These are phyloP conservation scores for Gastrodia elata DNA, from an alignment of 106 monocot genomes.

Conservation along the genomic window DNA sequence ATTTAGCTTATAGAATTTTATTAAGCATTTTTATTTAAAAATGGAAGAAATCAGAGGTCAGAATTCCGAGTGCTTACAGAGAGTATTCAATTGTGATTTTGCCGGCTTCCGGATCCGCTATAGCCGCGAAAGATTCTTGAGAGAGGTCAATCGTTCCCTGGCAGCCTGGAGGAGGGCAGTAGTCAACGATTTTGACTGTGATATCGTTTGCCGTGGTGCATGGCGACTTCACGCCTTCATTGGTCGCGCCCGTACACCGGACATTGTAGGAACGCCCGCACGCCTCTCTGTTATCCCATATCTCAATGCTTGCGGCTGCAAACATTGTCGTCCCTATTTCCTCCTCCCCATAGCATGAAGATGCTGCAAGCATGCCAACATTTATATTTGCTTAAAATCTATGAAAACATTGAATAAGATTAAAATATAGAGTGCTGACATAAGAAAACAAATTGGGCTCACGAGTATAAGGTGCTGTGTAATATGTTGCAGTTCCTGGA, in stretches of 20 bases:
- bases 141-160: not conserved
- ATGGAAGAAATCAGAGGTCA: too few relatives aligned
- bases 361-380: slow-evolving; percentile 9
- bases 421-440: not conserved
- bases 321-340: slow-evolving; percentile 34
- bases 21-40: too few relatives aligned
- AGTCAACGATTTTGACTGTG: not conserved
- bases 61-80: too few relatives aligned
- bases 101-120: not conserved
- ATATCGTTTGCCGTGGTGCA: not conserved
- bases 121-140: not conserved
- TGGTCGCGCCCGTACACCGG: not conserved
- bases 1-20: too few relatives aligned
- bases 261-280: not conserved
- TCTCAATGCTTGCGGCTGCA: slow-evolving; percentile 43
- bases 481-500: slow-evolving; percentile 16
- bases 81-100: too few relatives aligned
- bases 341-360: slow-evolving; percentile 27
- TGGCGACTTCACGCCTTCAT: not conserved
- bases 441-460: not conserved
- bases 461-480: slow-evolving; percentile 24
- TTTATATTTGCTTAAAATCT: not conserved
- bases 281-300: slow-evolving; percentile 21
- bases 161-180: not conserved
- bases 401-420: not conserved